Evolutionary conservation across 2,329 filamentous ascomycete genomes (phyloP).

Genomic region (Fusarium penzigii): DNA sequence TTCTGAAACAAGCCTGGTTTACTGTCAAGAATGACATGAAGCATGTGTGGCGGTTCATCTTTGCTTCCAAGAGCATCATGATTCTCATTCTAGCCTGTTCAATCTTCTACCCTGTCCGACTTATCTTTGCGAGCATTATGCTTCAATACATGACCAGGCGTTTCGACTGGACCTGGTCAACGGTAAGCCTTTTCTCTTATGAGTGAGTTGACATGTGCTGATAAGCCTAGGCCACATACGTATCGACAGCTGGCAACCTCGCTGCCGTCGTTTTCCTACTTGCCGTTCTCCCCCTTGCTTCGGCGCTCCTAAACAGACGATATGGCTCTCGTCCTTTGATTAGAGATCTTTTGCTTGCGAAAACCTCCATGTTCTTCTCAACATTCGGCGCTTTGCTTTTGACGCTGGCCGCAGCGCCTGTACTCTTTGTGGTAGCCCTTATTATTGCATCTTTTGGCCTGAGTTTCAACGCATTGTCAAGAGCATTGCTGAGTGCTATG

Average conservation of each 20-base stretch:
- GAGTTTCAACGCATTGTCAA: slow-evolving; percentile 44
- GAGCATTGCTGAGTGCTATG: slow-evolving; percentile 53
- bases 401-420: slow-evolving; percentile 36
- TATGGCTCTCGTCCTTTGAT: slow-evolving; percentile 33
- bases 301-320: slow-evolving; percentile 33
- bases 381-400: slow-evolving; percentile 40
- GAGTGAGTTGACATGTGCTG: neutral
- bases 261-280: slow-evolving; percentile 41
- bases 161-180: slow-evolving; percentile 50
- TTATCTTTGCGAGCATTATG: slow-evolving; percentile 37
- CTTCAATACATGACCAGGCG: slow-evolving; percentile 56
- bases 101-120: slow-evolving; percentile 29
- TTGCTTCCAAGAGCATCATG: slow-evolving; percentile 40
- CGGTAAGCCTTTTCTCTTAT: slow-evolving; percentile 25
- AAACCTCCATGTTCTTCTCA: slow-evolving; percentile 34
- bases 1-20: slow-evolving; percentile 28
- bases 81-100: slow-evolving; percentile 39
- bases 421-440: slow-evolving; percentile 42
- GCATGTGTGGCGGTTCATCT: slow-evolving; percentile 42
- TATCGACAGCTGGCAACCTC: slow-evolving; percentile 41
- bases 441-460: slow-evolving; percentile 46
- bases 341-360: slow-evolving; percentile 44
- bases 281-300: slow-evolving; percentile 38
- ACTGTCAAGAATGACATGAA: slow-evolving; percentile 32
- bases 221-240: slow-evolving; percentile 39